Evolutionary conservation across 2,329 filamentous ascomycete genomes (phyloP).

Genomic region (Dryadomyces quercus-mongolicae): DNA sequence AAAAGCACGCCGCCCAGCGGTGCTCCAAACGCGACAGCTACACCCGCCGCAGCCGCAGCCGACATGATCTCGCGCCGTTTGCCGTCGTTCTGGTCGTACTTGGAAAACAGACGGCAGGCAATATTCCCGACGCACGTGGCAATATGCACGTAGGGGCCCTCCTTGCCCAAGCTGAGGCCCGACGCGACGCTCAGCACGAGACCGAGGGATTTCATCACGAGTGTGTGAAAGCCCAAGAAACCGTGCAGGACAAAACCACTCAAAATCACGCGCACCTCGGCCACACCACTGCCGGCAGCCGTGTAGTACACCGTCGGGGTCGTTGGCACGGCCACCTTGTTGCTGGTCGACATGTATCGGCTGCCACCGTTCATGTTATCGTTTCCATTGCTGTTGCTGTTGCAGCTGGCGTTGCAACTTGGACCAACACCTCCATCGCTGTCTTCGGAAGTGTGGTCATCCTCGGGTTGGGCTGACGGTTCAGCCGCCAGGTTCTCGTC

Average conservation of each 20-base stretch:
- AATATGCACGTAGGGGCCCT: conserved; percentile 94
- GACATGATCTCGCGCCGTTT: conserved; percentile 92
- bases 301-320: conserved; percentile 90
- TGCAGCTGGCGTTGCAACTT: neutral
- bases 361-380: conserved; percentile 25
- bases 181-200: conserved; percentile 84
- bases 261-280: conserved; percentile 95
- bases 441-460: conserved; percentile 23
- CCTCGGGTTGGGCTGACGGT: conserved; percentile 17
- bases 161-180: conserved; percentile 86
- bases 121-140: conserved; percentile 94
- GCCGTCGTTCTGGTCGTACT: conserved; percentile 88
- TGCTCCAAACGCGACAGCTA: conserved; percentile 88
- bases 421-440: conserved; percentile 25
- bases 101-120: conserved; percentile 80
- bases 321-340: conserved; percentile 13
- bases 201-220: conserved; percentile 73
- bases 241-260: conserved; percentile 95
- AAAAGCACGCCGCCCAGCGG: conserved; percentile 82
- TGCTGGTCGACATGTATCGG: neutral
- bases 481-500: conserved; percentile 85
- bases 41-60: conserved; percentile 80
- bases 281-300: conserved; percentile 88
- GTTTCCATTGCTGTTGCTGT: conserved; percentile 12
- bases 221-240: conserved; percentile 78